A percentile compares a stretch with the other conserved stretches of the same genome.
Conservation (phyloP, 2,329 filamentous ascomycete genomes). For the Tolypocladium endophyticum region DNA sequence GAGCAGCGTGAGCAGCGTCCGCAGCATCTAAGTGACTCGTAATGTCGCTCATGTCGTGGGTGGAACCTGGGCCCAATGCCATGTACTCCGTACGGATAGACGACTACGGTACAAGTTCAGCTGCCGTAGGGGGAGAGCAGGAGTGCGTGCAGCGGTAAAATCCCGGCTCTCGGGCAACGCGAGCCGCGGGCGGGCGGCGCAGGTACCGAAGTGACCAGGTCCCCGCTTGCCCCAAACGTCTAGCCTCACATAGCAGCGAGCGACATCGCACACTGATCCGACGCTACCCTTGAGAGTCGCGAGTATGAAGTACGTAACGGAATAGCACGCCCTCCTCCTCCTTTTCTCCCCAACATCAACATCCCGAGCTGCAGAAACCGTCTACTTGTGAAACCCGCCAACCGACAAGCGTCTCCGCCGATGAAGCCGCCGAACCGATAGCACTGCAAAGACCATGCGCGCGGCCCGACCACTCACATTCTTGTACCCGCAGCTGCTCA, state of each 20-base stretch:
- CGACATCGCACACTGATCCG: background rate
- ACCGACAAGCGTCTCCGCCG: background rate
- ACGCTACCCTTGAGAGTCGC: background rate
- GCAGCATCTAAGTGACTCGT: too few relatives aligned
- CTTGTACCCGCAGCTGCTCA: conserved; percentile 58
- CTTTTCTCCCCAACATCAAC: background rate
- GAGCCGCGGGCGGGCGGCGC: background rate
- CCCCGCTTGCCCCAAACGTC: background rate
- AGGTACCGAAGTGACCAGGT: background rate
- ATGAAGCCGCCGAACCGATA: background rate
- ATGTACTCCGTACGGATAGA: too few relatives aligned
- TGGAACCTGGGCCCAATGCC: too few relatives aligned
- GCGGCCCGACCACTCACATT: conserved; percentile 51
- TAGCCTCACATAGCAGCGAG: background rate
- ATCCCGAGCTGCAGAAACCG: background rate
- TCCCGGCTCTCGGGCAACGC: background rate
- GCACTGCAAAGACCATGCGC: conserved; percentile 37
- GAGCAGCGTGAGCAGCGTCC: too few relatives aligned
- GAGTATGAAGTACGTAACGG: background rate
- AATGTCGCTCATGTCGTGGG: too few relatives aligned
- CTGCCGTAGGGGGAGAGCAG: too few relatives aligned
- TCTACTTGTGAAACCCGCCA: background rate
- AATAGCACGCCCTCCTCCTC: background rate
- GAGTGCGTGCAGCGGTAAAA: background rate
- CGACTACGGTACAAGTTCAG: too few relatives aligned